Percentiles rank a stretch among this genome's conserved stretches.
These are phyloP conservation scores for Borealophlyctis nickersoniae DNA, from an alignment of 192 early-diverging fungal genomes.

Conservation along the genomic window DNA sequence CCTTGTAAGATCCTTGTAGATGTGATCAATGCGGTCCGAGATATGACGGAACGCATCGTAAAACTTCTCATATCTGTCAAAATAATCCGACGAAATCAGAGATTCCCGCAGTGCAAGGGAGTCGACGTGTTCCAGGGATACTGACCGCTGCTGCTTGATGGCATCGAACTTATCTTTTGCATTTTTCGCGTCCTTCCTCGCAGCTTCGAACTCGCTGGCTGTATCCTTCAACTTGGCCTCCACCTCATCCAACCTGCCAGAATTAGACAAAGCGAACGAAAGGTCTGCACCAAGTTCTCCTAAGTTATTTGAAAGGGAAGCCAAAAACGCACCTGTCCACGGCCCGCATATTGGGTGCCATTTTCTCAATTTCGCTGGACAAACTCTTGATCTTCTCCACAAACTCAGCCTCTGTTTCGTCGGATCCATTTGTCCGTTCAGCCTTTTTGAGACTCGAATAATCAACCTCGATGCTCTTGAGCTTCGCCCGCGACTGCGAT, in stretches of 20 bases:
- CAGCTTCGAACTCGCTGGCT: constrained; percentile 77
- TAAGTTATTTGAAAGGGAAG: constrained; percentile 1
- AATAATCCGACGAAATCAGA: neutral
- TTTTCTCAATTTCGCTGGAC: constrained; percentile 68
- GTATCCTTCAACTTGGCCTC: constrained; percentile 74
- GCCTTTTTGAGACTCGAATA: constrained; percentile 53
- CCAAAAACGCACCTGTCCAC: constrained; percentile 60
- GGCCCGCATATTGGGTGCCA: constrained; percentile 90
- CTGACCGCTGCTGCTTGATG: constrained; percentile 75
- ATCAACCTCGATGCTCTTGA: constrained; percentile 55
- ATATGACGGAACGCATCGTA: constrained; percentile 85
- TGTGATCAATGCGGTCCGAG: constrained; percentile 84
- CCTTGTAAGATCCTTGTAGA: constrained; percentile 94
- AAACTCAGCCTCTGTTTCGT: constrained; percentile 65
- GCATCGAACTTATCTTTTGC: constrained; percentile 79
- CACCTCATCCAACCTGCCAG: constrained; percentile 72
- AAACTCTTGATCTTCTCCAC: constrained; percentile 58
- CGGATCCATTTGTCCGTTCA: constrained; percentile 44
- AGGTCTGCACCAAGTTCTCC: constrained; percentile 2
- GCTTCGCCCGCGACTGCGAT: constrained; percentile 12
- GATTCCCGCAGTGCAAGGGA: constrained; percentile 6
- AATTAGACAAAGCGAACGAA: constrained; percentile 9
- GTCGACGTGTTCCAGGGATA: neutral
- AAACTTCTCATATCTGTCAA: constrained; percentile 69
- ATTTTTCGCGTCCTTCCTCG: constrained; percentile 73